A percentile compares a stretch with the other conserved stretches of the same genome.
These are phyloP conservation scores for Calycina marina DNA, from an alignment of 2,329 filamentous ascomycete species.

Conservation along the genomic window DNA sequence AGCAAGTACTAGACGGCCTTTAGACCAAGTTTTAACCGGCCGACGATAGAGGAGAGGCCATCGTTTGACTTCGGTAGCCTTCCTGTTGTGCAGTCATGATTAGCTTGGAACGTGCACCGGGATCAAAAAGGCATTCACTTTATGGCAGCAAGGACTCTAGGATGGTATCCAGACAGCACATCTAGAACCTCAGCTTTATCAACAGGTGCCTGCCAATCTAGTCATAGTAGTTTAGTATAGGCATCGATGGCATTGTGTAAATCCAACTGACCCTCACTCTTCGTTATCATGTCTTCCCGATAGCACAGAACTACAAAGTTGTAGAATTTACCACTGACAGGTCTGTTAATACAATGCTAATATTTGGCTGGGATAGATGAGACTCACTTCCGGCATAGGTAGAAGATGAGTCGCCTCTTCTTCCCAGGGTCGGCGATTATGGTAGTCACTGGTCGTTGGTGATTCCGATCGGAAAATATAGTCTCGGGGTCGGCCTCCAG, in stretches of 20 bases:
- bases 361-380: constrained; percentile 30
- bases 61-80: constrained; percentile 22
- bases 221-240: too few species aligned
- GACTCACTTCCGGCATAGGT: constrained; percentile 7
- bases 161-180: constrained; percentile 27
- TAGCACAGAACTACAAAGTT: constrained; percentile 40
- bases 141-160: background rate
- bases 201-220: constrained; percentile 25
- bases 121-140: background rate
- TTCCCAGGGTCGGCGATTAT: background rate
- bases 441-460: background rate
- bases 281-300: constrained; percentile 25
- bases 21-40: constrained; percentile 30
- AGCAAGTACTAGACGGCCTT: constrained; percentile 38
- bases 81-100: constrained; percentile 21
- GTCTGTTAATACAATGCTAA: constrained; percentile 23
- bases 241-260: background rate
- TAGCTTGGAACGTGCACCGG: background rate
- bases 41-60: constrained; percentile 35
- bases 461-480: constrained; percentile 16
- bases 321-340: constrained; percentile 24
- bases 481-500: constrained; percentile 21
- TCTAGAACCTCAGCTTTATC: constrained; percentile 25
- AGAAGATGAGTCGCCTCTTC: constrained; percentile 21
- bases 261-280: constrained; percentile 4